phyloP scores from a whole-genome alignment of 2,329 filamentous ascomycete species.

The Penicillium sp. region DNA sequence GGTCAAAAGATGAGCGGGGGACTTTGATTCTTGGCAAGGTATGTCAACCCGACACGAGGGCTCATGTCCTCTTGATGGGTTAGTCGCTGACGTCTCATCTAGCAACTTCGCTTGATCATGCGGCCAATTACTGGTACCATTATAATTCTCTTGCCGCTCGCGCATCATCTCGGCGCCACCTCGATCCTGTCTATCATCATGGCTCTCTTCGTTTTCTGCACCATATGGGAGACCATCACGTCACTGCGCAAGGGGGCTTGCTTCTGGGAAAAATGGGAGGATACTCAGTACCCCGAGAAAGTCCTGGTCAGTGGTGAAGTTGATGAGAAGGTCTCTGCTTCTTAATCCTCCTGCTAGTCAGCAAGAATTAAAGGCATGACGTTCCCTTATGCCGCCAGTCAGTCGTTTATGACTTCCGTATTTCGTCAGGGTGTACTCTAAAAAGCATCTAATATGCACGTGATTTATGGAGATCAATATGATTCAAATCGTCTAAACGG shows the following conservation, averaged over 20 bases:
- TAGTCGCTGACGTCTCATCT: conserved; percentile 7
- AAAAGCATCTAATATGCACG: neutral
- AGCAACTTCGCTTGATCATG: conserved; percentile 28
- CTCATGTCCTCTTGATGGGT: conserved; percentile 9
- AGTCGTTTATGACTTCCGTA: neutral
- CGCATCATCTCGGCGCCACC: conserved; percentile 34
- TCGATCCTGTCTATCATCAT: conserved; percentile 48
- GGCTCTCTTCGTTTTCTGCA: conserved; percentile 46
- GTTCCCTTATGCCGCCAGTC: too few relatives aligned
- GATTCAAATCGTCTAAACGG: neutral
- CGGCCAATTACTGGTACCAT: conserved; percentile 40
- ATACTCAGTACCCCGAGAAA: conserved; percentile 31
- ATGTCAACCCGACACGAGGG: neutral
- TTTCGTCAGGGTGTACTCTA: too few relatives aligned
- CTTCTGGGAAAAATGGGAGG: conserved; percentile 34
- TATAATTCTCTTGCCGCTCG: conserved; percentile 41
- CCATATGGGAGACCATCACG: conserved; percentile 50
- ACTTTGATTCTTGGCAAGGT: conserved; percentile 37
- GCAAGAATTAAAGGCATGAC: too few relatives aligned
- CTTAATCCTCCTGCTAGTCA: neutral
- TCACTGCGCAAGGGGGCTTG: conserved; percentile 26
- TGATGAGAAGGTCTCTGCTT: neutral
- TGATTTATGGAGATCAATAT: neutral
- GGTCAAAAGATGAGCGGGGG: conserved; percentile 39
- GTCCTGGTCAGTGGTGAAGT: neutral